phyloP scores from a whole-genome alignment of 2,329 filamentous ascomycete species.

The Moelleriella libera region DNA sequence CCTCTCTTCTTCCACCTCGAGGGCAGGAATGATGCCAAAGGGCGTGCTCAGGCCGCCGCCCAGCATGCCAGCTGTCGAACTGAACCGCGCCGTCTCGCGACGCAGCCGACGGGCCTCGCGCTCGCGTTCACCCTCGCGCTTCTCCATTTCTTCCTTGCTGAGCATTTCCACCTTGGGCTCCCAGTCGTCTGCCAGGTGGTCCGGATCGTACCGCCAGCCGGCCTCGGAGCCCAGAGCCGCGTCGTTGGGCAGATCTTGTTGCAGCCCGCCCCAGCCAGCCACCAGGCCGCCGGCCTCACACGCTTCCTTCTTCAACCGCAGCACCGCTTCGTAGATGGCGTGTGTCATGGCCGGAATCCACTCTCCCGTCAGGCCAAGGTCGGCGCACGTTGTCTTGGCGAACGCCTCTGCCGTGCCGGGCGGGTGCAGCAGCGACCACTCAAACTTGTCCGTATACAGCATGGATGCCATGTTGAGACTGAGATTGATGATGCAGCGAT shows the following conservation, averaged over 20 bases:
- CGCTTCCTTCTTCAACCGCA: constrained; percentile 89
- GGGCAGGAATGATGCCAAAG: constrained; percentile 26
- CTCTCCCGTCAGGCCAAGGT: constrained; percentile 77
- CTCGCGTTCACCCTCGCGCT: constrained; percentile 87
- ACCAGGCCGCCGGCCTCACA: constrained; percentile 84
- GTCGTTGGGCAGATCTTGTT: constrained; percentile 70
- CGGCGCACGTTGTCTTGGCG: constrained; percentile 82
- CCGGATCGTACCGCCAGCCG: constrained; percentile 91
- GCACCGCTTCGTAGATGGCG: constrained; percentile 88
- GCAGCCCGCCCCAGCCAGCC: constrained; percentile 47
- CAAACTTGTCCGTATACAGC: constrained; percentile 92
- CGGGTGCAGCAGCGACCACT: constrained; percentile 89
- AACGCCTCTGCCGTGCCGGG: constrained; percentile 86
- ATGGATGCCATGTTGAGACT: constrained; percentile 86
- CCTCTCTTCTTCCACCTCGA: constrained; percentile 55
- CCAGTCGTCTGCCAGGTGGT: constrained; percentile 74
- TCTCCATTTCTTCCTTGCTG: constrained; percentile 94
- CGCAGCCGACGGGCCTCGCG: constrained; percentile 75
- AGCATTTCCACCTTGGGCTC: constrained; percentile 69
- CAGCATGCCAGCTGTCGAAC: constrained; percentile 68
- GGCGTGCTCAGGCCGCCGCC: constrained; percentile 46
- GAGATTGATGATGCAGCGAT: constrained; percentile 80
- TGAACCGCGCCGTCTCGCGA: constrained; percentile 85
- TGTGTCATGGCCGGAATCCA: constrained; percentile 93
- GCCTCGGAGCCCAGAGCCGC: constrained; percentile 70